Evolutionary conservation across 1,284 basidiomycete genomes (phyloP).

Genomic region (Fereydounia khargensis): DNA sequence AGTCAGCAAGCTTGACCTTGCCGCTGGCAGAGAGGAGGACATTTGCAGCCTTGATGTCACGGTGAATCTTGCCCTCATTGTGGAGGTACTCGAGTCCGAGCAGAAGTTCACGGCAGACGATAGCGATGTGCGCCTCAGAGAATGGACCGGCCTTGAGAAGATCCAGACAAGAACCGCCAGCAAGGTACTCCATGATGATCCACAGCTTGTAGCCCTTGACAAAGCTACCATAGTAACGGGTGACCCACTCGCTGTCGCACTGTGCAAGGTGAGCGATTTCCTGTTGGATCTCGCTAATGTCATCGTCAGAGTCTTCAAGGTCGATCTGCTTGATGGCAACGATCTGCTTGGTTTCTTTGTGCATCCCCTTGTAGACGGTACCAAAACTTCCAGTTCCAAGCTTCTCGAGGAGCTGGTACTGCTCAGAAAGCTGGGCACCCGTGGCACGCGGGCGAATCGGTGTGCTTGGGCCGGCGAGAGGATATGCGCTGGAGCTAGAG

Average conservation of each 20-base stretch:
- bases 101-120: constrained; percentile 87
- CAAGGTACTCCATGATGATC: constrained; percentile 99
- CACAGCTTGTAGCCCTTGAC: constrained; percentile 95
- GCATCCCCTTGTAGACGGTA: constrained; percentile 86
- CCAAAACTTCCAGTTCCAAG: constrained; percentile 97
- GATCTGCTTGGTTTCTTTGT: constrained; percentile 86
- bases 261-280: constrained; percentile 94
- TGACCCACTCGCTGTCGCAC: constrained; percentile 93
- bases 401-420: constrained; percentile 91
- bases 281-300: constrained; percentile 72
- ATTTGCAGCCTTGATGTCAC: constrained; percentile 98
- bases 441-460: constrained; percentile 15
- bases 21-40: constrained; percentile 84
- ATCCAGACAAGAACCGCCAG: constrained; percentile 95
- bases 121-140: constrained; percentile 86
- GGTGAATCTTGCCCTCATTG: constrained; percentile 88
- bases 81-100: constrained; percentile 94
- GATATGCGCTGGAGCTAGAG: constrained; percentile 9
- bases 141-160: constrained; percentile 87
- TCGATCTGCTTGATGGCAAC: constrained; percentile 96
- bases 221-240: constrained; percentile 93
- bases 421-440: constrained; percentile 47
- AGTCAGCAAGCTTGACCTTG: constrained; percentile 94
- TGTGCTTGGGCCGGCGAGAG: constrained; percentile 23
- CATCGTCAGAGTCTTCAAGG: constrained; percentile 60